Percentiles rank a stretch among this genome's conserved stretches.
phyloP scores from a whole-genome alignment of 2,329 filamentous ascomycete species.

The Huntiella decipiens region DNA sequence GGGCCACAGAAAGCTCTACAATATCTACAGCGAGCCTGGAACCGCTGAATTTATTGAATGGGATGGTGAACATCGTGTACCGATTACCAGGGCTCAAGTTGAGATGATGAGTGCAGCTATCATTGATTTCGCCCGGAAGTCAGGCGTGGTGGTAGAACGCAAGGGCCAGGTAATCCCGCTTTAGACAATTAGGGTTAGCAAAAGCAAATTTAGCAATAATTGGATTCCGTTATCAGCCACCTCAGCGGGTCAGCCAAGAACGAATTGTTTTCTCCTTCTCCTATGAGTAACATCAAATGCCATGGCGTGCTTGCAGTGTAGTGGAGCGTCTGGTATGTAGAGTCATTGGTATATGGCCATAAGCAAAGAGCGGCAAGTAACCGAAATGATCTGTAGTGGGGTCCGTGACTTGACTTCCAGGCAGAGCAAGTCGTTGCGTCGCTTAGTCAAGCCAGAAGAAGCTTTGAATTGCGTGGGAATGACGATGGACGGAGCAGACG shows the following conservation, averaged over 20 bases:
- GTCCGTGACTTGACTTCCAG: too few relatives aligned
- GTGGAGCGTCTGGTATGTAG: too few relatives aligned
- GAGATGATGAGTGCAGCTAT: constrained; percentile 33
- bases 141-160: constrained; percentile 1
- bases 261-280: background rate
- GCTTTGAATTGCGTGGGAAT: too few relatives aligned
- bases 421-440: too few relatives aligned
- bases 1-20: constrained; percentile 34
- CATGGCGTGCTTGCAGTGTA: background rate
- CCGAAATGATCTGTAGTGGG: too few relatives aligned
- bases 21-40: constrained; percentile 38
- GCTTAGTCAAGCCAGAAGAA: too few relatives aligned
- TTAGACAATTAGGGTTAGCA: background rate
- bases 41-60: constrained; percentile 45
- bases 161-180: background rate
- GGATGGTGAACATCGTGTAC: constrained; percentile 53
- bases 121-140: constrained; percentile 25
- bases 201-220: background rate
- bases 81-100: constrained; percentile 49
- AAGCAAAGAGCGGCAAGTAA: too few relatives aligned
- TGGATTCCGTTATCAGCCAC: background rate
- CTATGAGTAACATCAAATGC: background rate
- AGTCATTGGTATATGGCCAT: too few relatives aligned
- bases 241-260: background rate
- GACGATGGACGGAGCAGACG: too few relatives aligned